Evolutionary conservation across 2,329 filamentous ascomycete genomes (phyloP), one percentile per base, ranked within the genome.

Genomic region (Pseudogymnoascus sp.): DNA sequence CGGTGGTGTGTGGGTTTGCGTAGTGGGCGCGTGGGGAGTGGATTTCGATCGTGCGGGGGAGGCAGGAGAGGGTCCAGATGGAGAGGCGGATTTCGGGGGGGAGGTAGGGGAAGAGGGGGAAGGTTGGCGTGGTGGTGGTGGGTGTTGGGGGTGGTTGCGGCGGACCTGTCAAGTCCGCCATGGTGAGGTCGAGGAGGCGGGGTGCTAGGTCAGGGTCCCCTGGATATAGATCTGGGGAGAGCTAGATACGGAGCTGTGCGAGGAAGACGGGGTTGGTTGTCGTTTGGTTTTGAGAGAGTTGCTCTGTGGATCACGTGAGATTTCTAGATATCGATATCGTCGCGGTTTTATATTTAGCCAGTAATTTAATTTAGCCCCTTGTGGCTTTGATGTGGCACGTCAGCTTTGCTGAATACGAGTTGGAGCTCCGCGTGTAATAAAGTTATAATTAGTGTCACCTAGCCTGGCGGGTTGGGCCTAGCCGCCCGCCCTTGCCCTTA

Each of bases 21-120:
- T 26, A 26, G 23, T 29, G 49, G 39, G 33, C 16, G 55, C 31
- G 16, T 2, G 63, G 65, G 61, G 66, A 68, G 58, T 49, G 64
- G 7, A 68, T 26, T 14, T 66, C 64, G 14, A 67, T 59, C 2
- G 59, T 62, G 11, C 60, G 61, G n/a, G 64, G 66, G 6, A 61
- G 39, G 2, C 60, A 14, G 19, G 64, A 61, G n/a, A 58, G 29
- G 21, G 63, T 35, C 66, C 66, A 67, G 19, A 67, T 62, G 38
- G 65, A 58, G 31, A 66, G 65, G 29, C 66, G 65, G 29, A 67
- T 58, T 59, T 67, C 65, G 12, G 63, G 38, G 11, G 66, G 66
- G 11, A 69, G 63, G 39, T 59, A 61, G 33, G 66, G 64, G 31
- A 66, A 66, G 21, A 65, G 49, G 7, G 60, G 41, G 55, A 69